A percentile compares a stretch with the other conserved stretches of the same genome.
Evolutionary conservation across 2,329 filamentous ascomycete species (phyloP).

Genomic region (Exserohilum rostratum): DNA sequence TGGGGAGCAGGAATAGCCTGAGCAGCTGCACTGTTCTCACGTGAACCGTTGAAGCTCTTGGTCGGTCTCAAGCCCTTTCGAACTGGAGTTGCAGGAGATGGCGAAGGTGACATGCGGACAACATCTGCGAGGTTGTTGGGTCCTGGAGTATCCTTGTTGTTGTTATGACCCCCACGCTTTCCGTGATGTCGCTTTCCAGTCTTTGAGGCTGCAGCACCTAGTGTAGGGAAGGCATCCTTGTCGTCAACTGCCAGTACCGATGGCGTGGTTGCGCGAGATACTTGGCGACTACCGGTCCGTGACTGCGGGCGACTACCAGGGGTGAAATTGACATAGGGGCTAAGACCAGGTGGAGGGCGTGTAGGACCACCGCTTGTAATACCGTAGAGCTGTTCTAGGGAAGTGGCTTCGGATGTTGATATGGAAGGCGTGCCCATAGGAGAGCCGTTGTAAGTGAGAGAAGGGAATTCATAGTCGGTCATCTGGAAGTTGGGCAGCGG

Average conservation of each 20-base stretch:
- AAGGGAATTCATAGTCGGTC: conserved; percentile 85
- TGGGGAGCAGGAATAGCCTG: conserved; percentile 86
- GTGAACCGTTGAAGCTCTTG: conserved; percentile 68
- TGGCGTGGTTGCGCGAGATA: conserved; percentile 66
- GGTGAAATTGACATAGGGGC: conserved; percentile 64
- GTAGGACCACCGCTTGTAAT: conserved; percentile 39
- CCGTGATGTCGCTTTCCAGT: conserved; percentile 90
- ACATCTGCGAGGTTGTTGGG: conserved; percentile 89
- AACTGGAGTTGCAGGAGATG: conserved; percentile 64
- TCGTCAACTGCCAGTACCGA: conserved; percentile 84
- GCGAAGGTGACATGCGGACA: conserved; percentile 91
- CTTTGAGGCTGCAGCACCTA: conserved; percentile 76
- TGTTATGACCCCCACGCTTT: conserved; percentile 81
- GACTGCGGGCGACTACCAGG: conserved; percentile 73
- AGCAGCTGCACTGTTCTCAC: conserved; percentile 80
- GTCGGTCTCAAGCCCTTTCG: conserved; percentile 68
- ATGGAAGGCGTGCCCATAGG: conserved; percentile 51
- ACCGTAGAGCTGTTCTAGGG: conserved; percentile 53
- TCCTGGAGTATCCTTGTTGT: conserved; percentile 55
- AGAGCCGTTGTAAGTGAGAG: conserved; percentile 61
- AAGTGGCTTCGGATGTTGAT: conserved; percentile 48
- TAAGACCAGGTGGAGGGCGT: conserved; percentile 73
- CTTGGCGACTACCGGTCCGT: conserved; percentile 82
- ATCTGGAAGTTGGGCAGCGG: conserved; percentile 75
- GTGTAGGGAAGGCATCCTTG: conserved; percentile 90